Evolutionary conservation across 306 rosid genomes (phyloP).

Genomic region (Fragaria iinumae): DNA sequence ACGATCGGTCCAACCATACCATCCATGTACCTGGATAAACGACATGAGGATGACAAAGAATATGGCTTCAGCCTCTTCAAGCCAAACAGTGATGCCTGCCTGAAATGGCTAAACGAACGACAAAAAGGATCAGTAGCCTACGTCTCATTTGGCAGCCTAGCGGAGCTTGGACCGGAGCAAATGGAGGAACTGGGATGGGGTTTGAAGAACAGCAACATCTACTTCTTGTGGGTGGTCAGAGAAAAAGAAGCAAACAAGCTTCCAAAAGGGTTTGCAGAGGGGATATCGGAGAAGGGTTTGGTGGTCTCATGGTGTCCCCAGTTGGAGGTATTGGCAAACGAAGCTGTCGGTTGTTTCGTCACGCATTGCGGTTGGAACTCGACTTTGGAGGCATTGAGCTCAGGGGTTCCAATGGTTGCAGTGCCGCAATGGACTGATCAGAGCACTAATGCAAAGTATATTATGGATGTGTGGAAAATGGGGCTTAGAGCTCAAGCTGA

Average conservation of each 20-base stretch:
- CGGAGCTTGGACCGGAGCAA: background rate
- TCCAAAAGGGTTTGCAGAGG: slow-evolving; percentile 21
- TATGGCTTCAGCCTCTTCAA: background rate
- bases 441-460: background rate
- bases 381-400: background rate
- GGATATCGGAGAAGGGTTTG: slow-evolving; percentile 6
- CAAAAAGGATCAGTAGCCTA: background rate
- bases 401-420: background rate
- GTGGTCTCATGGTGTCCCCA: slow-evolving; percentile 10
- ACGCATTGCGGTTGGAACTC: background rate
- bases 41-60: background rate
- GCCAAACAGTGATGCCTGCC: background rate
- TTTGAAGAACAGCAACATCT: background rate
- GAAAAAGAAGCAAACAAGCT: slow-evolving; percentile 19
- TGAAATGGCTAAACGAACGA: background rate
- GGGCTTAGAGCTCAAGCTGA: background rate
- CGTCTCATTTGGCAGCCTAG: background rate
- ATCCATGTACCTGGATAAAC: background rate
- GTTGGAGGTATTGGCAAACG: background rate
- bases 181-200: background rate
- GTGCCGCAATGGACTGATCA: background rate
- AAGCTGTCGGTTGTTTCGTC: background rate
- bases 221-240: slow-evolving; percentile 35
- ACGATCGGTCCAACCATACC: slow-evolving; percentile 28
- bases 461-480: background rate